phyloP scores from a whole-genome alignment of 2,329 filamentous ascomycete species.

The Cryphonectria radicalis region DNA sequence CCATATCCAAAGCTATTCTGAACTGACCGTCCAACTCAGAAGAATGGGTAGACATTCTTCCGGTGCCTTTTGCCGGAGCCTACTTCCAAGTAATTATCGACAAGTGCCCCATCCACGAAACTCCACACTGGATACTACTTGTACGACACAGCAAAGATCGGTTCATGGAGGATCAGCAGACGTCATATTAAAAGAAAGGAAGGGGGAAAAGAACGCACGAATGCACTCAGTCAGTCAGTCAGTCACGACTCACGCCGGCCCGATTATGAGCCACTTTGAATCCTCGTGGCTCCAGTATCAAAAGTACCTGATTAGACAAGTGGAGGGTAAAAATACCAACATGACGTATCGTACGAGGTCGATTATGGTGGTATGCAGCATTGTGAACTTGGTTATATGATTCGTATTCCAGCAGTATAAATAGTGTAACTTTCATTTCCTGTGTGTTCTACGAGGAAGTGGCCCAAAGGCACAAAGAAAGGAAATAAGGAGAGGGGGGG shows the following conservation, averaged over 20 bases:
- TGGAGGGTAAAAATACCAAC: background rate
- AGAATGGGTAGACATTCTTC: background rate
- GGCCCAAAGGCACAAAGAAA: background rate
- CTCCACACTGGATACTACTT: background rate
- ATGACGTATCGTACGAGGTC: background rate
- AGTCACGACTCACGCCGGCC: background rate
- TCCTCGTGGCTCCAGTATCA: background rate
- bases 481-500: background rate
- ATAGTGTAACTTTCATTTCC: no score
- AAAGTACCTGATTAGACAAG: background rate
- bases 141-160: background rate
- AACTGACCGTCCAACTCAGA: background rate
- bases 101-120: background rate
- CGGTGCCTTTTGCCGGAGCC: background rate
- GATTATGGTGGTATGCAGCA: background rate
- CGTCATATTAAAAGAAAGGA: background rate
- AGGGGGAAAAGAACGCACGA: background rate
- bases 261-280: background rate
- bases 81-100: slow-evolving; percentile 2
- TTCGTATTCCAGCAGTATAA: background rate
- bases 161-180: background rate
- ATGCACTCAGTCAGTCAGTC: background rate
- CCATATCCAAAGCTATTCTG: no score
- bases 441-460: no score
- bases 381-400: background rate